phyloP scores from a whole-genome alignment of 2,329 filamentous ascomycete genomes.

The Paecilomyces dactylethromorphus region DNA sequence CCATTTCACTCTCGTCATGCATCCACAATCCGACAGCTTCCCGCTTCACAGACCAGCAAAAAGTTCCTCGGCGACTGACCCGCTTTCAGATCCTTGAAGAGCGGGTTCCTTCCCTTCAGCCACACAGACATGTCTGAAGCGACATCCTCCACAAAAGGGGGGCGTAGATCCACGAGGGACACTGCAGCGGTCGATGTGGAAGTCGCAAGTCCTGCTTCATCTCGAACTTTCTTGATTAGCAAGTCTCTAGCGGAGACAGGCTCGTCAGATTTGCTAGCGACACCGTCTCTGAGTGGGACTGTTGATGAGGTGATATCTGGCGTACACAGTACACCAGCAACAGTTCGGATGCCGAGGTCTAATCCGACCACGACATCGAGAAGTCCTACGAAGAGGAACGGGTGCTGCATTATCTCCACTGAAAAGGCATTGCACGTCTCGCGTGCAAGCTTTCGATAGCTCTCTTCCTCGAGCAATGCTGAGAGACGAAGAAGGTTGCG shows the following conservation, averaged over 20 bases:
- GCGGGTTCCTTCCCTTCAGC: conserved; percentile 29
- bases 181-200: conserved; percentile 26
- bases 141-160: conserved; percentile 26
- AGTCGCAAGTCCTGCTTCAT: conserved; percentile 23
- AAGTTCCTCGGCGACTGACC: conserved; percentile 29
- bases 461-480: conserved; percentile 59
- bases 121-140: conserved; percentile 30
- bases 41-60: conserved; percentile 31
- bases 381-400: conserved; percentile 81
- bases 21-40: conserved; percentile 29
- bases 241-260: conserved; percentile 20
- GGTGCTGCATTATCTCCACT: conserved; percentile 84
- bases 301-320: conserved; percentile 11
- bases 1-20: conserved; percentile 10
- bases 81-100: conserved; percentile 31
- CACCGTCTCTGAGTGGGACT: conserved; percentile 9
- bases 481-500: conserved; percentile 79
- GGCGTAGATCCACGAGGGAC: conserved; percentile 30
- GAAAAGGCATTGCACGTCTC: conserved; percentile 81
- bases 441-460: conserved; percentile 59
- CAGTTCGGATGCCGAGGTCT: conserved; percentile 59
- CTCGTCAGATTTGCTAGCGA: conserved; percentile 13
- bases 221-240: conserved; percentile 24
- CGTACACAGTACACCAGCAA: conserved; percentile 49
- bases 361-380: conserved; percentile 69